Evolutionary conservation across 139 green algal genomes (phyloP).

Genomic region (Dunaliella primolecta): DNA sequence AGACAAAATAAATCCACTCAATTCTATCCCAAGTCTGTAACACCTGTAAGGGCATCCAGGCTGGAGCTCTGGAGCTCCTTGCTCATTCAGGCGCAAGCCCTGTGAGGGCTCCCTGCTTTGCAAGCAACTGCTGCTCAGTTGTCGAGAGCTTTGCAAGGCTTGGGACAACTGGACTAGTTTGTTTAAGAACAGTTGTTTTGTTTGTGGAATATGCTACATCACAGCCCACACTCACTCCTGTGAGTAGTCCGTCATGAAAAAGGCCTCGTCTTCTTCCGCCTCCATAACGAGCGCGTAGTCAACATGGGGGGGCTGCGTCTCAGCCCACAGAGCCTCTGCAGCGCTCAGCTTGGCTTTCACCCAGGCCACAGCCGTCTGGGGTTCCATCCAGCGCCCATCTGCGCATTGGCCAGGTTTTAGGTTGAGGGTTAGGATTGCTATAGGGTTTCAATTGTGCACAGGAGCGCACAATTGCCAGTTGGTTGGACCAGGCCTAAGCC

Average conservation of each 20-base stretch:
- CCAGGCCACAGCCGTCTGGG: conserved; percentile 34
- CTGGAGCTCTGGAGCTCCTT: no score
- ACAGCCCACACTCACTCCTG: conserved; percentile 39
- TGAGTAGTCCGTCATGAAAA: conserved; percentile 52
- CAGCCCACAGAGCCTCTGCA: conserved; percentile 41
- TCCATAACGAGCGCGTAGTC: conserved; percentile 51
- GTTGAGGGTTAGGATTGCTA: neutral
- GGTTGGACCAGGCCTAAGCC: no score
- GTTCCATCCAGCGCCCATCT: conserved; percentile 35
- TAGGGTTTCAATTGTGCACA: neutral
- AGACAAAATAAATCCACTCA: no score
- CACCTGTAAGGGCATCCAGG: neutral
- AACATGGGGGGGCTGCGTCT: neutral
- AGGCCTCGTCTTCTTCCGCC: conserved; percentile 39
- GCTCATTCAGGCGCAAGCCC: no score
- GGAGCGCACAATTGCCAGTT: no score
- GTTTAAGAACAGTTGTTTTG: no score
- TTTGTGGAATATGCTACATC: neutral
- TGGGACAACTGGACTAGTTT: no score
- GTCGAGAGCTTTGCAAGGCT: no score
- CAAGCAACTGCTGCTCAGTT: no score
- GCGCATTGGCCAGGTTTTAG: neutral
- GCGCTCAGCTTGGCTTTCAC: conserved; percentile 33
- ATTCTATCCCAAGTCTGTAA: no score
- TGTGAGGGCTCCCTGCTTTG: no score